A percentile compares a stretch with the other conserved stretches of the same genome.
phyloP scores from a whole-genome alignment of 495 filamentous ascomycete genomes.

The Hyaloscypha bicolor region DNA sequence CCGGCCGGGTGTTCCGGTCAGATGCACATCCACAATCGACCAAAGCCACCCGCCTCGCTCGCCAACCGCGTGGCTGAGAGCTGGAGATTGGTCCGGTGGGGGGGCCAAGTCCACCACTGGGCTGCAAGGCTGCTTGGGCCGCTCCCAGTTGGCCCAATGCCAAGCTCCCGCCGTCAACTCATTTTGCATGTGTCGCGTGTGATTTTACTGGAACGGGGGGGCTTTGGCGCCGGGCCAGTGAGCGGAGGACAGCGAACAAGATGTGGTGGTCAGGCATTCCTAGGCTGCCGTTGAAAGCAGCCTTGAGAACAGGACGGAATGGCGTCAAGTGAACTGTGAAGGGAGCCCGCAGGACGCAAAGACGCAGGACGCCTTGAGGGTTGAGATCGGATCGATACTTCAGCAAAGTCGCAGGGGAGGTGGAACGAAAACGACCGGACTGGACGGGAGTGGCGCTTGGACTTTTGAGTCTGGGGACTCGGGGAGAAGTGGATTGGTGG shows the following conservation, averaged over 20 bases:
- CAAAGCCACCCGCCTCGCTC: not conserved
- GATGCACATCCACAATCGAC: not conserved
- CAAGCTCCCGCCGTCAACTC: not conserved
- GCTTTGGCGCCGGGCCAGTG: too few species aligned
- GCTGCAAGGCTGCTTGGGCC: not conserved
- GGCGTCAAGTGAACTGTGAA: too few species aligned
- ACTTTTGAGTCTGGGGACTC: not conserved
- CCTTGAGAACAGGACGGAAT: too few species aligned
- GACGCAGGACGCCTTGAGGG: too few species aligned
- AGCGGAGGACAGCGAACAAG: too few species aligned
- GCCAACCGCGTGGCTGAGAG: not conserved
- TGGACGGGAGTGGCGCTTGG: not conserved
- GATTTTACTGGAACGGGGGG: not conserved
- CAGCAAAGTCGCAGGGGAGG: not conserved
- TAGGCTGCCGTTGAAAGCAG: too few species aligned
- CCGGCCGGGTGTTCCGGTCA: too few species aligned
- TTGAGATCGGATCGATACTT: not conserved
- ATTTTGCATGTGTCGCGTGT: not conserved
- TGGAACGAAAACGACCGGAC: not conserved
- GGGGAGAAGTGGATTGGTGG: not conserved
- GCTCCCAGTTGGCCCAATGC: not conserved
- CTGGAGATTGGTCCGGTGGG: not conserved
- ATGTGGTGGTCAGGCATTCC: too few species aligned
- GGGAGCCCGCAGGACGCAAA: too few species aligned
- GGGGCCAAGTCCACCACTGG: not conserved